Conservation (phyloP, 164 flowering plant genomes). For the Vitis labrusca region DNA sequence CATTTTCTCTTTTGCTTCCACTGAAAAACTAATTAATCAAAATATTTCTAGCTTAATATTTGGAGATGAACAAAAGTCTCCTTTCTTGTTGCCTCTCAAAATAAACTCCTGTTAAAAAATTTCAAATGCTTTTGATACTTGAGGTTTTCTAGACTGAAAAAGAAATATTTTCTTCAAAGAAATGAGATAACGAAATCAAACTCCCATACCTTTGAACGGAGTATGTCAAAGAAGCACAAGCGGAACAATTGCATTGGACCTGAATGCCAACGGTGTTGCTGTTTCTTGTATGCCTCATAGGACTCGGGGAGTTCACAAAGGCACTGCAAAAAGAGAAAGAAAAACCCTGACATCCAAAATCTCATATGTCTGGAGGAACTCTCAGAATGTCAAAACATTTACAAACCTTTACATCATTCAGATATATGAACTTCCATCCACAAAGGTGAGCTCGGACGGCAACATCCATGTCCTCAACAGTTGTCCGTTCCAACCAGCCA, state of each 20-base stretch:
- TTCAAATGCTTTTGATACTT: background rate
- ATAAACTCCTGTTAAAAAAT: background rate
- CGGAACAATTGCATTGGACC: conserved; percentile 98
- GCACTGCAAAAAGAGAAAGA: conserved; percentile 45
- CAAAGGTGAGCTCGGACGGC: conserved; percentile 95
- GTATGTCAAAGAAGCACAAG: conserved; percentile 70
- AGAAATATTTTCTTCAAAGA: background rate
- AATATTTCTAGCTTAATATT: background rate
- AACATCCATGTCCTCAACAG: conserved; percentile 98
- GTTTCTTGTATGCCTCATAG: conserved; percentile 94
- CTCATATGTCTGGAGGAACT: background rate
- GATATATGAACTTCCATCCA: conserved; percentile 95
- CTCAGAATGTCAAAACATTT: background rate
- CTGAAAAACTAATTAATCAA: background rate
- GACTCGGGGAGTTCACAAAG: conserved; percentile 98
- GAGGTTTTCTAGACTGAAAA: background rate
- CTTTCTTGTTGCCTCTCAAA: background rate
- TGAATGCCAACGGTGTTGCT: conserved; percentile 98
- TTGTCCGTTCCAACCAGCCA: conserved; percentile 96
- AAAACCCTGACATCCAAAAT: background rate
- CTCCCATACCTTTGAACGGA: conserved; percentile 70
- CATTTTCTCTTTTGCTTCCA: background rate
- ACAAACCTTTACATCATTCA: conserved; percentile 91
- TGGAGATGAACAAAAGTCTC: background rate
- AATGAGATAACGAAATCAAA: background rate